phyloP scores from a whole-genome alignment of 352 stramenopile genomes.

The Proteromonas lacertae region DNA sequence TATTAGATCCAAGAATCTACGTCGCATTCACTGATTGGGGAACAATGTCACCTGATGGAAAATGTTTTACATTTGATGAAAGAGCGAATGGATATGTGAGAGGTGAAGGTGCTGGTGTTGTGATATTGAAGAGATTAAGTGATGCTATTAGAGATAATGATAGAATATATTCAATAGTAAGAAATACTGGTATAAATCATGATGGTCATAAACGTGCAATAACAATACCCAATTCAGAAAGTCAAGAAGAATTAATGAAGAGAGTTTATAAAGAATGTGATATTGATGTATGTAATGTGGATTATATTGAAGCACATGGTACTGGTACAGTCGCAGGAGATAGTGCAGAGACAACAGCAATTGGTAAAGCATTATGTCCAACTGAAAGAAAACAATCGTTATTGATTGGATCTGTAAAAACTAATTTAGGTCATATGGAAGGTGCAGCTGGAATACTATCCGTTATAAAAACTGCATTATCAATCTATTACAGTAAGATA shows the following conservation, averaged over 20 bases:
- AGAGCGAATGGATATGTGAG: no score
- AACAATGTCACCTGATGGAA: not conserved
- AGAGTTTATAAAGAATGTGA: not conserved
- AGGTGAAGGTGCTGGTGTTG: slow-evolving; percentile 13
- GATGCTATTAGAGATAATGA: not conserved
- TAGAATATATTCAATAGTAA: no score
- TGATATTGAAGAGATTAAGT: slow-evolving; percentile 9
- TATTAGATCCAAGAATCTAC: slow-evolving; percentile 2
- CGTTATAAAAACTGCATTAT: no score
- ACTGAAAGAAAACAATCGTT: not conserved
- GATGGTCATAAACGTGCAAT: not conserved
- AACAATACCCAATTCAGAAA: not conserved
- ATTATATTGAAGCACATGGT: not conserved
- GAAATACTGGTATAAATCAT: not conserved
- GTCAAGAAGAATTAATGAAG: not conserved
- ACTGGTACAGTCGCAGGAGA: not conserved
- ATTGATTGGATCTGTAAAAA: not conserved
- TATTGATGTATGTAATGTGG: not conserved
- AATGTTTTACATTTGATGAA: slow-evolving; percentile 13
- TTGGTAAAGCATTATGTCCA: not conserved
- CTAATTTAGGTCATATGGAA: not conserved
- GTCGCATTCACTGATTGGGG: not conserved
- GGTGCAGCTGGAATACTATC: not conserved
- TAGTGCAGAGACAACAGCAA: not conserved
- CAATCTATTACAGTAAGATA: no score